Base-by-base conservation (phyloP, 2,329 filamentous ascomycete genomes). In the Alternaria brassicicola region DNA sequence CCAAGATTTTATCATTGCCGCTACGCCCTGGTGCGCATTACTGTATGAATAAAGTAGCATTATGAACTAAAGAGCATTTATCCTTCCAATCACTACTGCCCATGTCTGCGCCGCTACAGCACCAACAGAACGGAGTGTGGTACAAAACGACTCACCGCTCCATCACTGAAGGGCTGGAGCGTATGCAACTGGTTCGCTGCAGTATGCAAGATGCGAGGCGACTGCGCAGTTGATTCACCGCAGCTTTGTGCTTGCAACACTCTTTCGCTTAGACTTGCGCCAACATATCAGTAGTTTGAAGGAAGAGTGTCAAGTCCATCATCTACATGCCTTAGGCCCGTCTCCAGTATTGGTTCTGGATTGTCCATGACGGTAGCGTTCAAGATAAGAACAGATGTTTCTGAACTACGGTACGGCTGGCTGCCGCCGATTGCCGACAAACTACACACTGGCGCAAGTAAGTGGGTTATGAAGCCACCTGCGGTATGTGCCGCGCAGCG, bases 91-190 rank as follows among this genome's bases (percentile, higher is more conserved):
- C 35, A 39, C 17, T 25, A 19, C 23, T 13, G 13, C 25, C n/a
- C 8, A 19, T 43, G 2, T 26, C 23, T 12, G 25, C 12, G 8
- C 39, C 36, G 35, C 42, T 53, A 43, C 17, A 48, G 28, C 25
- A 51, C 19, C 26, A 43, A 4, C 6, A 36, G 4, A 26, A 26
- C 28, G 36, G 13, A 52, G 35, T 38, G 50, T 48, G 31, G 47
- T 57, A 43, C 39, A 46, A 48, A 36, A 45, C 53, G 39, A 55
- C 57, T 61, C 60, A 65, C 62, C 62, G 62, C 62, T 57, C 50
- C 38, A 58, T 54, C 21, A 7, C 28, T 26, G 31, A 36, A 42
- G 35, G 47, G 42, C 55, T 55, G 51, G 43, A 46, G 55, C 47
- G 48, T 59, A 26, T 47, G 36, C 52, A 38, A 30, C 30, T 45